Base-by-base conservation (phyloP, 2,329 filamentous ascomycete genomes). In the Colletotrichum cordylinicola region DNA sequence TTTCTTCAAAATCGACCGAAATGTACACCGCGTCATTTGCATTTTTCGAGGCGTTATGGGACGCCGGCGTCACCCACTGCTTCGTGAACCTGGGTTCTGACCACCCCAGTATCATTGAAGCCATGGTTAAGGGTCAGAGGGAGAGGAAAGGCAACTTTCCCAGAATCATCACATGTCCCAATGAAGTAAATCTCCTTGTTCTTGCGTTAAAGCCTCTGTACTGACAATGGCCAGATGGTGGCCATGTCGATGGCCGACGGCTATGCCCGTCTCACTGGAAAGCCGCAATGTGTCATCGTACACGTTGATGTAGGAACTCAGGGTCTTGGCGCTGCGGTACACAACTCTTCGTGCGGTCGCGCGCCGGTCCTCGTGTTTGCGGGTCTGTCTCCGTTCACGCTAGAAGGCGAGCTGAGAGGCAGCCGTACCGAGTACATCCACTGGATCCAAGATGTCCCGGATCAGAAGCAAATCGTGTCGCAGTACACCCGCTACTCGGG, bases 11-110 rank as follows among this genome's bases (percentile, higher is more conserved):
- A 24, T 70, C 69, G 24, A 29, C 60, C 56, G 83, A 83, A 24
- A 89, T 89, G 87, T 94, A 96, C 82, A 96, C 94, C 10, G 91
- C 94, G 15, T 95, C 94, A 0, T 94, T 93, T 80, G 94, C 94
- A 83, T 96, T 96, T 84, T 96, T 96, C 78, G 94, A 96, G 87
- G 93, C 94, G 37, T 86, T 96, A 65, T 95, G 93, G 92, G 93
- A 95, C 82, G 90, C 90, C 56, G 91, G 91, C 21, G 86, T 92
- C 56, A 89, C 88, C 43, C 88, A 92, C 81, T 89, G 90, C 84
- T 90, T 92, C 81, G 90, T 92, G 71, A 92, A 92, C 79, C 86
- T 93, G 31, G 91, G 91, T 13, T 91, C 88, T 55, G 91, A 93
- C 79, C 91, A 95, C 80, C 93, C 93, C 8, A 91, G 91, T 27